Evolutionary conservation across 2,329 filamentous ascomycete genomes (phyloP).

Genomic region (Pseudocercospora cruenta): DNA sequence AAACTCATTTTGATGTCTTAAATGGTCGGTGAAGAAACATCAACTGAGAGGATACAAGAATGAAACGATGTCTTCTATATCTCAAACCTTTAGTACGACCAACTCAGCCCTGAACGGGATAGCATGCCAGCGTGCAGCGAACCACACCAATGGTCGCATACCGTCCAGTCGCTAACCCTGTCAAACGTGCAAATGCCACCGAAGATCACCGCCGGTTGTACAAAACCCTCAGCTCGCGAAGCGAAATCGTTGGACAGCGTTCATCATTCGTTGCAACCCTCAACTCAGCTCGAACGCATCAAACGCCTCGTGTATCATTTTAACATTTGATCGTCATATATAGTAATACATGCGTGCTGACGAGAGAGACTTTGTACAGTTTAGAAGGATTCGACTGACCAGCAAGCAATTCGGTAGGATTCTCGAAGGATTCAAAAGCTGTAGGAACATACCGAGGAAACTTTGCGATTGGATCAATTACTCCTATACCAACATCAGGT

Average conservation of each 20-base stretch:
- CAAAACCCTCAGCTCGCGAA: neutral
- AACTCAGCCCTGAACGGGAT: slow-evolving; percentile 2
- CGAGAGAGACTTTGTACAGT: neutral
- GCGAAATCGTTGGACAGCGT: neutral
- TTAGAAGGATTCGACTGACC: neutral
- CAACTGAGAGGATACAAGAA: neutral
- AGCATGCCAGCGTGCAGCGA: neutral
- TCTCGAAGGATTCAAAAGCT: neutral
- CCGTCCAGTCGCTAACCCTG: neutral
- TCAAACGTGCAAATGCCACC: neutral
- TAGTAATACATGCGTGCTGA: neutral
- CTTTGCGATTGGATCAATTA: neutral
- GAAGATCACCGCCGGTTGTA: slow-evolving; percentile 4
- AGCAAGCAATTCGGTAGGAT: neutral
- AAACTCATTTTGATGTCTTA: neutral
- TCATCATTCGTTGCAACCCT: neutral
- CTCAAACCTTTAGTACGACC: neutral
- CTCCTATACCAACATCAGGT: neutral
- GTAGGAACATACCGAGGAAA: neutral
- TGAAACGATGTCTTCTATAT: neutral
- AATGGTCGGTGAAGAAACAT: neutral
- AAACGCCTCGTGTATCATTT: slow-evolving; percentile 6
- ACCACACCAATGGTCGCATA: neutral
- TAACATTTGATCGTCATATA: slow-evolving; percentile 1
- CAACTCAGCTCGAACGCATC: neutral